Percentiles rank a stretch among this genome's conserved stretches.
phyloP scores from a whole-genome alignment of 2,329 filamentous ascomycete species.

The Fusarium sarcochroum region DNA sequence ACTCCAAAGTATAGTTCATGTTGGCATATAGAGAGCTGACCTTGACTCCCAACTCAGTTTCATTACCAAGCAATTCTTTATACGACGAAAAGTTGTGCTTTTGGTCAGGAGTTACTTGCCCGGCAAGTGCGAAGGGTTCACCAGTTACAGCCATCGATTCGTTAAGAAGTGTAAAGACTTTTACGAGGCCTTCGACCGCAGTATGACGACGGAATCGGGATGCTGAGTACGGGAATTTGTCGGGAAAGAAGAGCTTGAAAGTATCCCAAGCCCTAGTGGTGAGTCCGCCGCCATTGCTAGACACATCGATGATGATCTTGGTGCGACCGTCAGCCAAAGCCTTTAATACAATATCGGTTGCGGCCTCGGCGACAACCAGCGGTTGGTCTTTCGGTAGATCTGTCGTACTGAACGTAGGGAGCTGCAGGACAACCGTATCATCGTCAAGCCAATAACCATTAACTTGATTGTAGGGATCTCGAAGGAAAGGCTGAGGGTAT shows the following conservation, averaged over 20 bases:
- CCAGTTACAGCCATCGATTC: neutral
- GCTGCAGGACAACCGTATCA: neutral
- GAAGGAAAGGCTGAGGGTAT: constrained; percentile 1
- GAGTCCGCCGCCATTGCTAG: constrained; percentile 71
- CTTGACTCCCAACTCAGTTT: neutral
- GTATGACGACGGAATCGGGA: neutral
- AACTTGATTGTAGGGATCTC: constrained; percentile 12
- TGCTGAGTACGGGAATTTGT: neutral
- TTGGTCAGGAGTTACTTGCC: constrained; percentile 7
- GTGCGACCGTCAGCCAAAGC: constrained; percentile 12
- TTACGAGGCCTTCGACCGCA: neutral
- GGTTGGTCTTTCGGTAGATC: too few relatives aligned
- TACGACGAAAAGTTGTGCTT: neutral
- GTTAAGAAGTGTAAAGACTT: neutral
- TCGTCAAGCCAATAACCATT: constrained; percentile 1
- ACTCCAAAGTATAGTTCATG: neutral
- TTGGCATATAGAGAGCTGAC: constrained; percentile 3
- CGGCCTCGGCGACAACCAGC: too few relatives aligned
- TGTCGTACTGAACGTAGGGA: neutral
- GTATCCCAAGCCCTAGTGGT: constrained; percentile 62
- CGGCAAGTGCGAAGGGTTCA: neutral
- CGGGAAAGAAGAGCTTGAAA: constrained; percentile 60
- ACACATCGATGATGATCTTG: constrained; percentile 75
- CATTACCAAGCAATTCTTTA: neutral
- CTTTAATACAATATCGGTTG: neutral